Evolutionary conservation across 139 green algal species (phyloP).

Genomic region (Tetraselmis striata): DNA sequence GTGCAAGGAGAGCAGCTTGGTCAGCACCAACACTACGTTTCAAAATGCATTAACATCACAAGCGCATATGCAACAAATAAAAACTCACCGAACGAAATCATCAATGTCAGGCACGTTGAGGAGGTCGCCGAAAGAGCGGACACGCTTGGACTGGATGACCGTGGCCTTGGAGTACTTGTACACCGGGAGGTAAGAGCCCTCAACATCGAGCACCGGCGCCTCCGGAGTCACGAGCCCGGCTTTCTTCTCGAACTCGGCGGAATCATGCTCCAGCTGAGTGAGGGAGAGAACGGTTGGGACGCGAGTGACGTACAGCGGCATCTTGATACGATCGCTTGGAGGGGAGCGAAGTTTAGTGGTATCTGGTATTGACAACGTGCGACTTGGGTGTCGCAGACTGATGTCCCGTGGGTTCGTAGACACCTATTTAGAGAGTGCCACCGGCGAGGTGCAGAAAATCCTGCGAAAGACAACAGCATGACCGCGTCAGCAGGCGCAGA

Average conservation of each 20-base stretch:
- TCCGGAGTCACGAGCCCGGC: background rate
- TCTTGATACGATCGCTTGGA: too few relatives aligned
- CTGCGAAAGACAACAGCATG: background rate
- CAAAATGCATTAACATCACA: background rate
- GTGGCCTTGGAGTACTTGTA: slow-evolving; percentile 19
- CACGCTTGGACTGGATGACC: slow-evolving; percentile 26
- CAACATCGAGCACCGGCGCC: slow-evolving; percentile 19
- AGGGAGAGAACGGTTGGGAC: slow-evolving; percentile 34
- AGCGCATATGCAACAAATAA: background rate
- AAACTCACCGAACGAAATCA: slow-evolving; percentile 7
- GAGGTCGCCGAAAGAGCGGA: slow-evolving; percentile 51
- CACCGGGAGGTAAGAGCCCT: slow-evolving; percentile 21
- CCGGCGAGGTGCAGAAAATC: background rate
- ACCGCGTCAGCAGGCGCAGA: background rate
- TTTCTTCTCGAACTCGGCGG: background rate
- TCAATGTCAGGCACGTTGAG: slow-evolving; percentile 29
- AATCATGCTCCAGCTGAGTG: slow-evolving; percentile 28
- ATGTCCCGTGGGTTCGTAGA: too few relatives aligned
- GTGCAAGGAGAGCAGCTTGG: background rate
- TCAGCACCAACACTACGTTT: background rate
- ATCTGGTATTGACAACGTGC: background rate
- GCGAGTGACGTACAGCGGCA: background rate
- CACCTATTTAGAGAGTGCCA: too few relatives aligned
- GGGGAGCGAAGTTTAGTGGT: background rate
- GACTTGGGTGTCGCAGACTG: background rate